Base-by-base conservation (phyloP, 2,329 filamentous ascomycete genomes). In the Aspergillus hortae region DNA sequence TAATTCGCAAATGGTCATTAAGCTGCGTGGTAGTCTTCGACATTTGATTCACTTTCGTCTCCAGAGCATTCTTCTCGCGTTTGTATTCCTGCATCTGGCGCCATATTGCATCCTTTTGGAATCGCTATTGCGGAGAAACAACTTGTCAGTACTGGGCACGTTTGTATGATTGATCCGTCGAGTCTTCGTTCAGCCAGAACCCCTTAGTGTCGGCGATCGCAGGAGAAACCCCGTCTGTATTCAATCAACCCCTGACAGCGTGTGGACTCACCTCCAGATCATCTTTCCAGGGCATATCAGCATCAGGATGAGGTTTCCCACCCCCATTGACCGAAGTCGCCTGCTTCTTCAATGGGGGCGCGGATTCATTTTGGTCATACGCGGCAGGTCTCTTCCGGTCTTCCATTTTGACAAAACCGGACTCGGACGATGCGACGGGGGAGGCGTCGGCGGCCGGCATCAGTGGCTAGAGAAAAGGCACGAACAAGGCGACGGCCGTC, bases 41-140 rank as follows among this genome's bases (percentile, higher is more conserved):
- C 57, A 95, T 77, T 59, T 95, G 89, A 67, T 87, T 87, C 56
- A 96, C 78, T 66, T 89, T 88, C 53, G 84, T 79, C 75, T 97
- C 92, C 56, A 95, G 77, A 38, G 88, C 88, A 52, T 82, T 80
- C 69, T 91, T 92, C 69, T 95, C 90, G 62, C 94, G 86, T 75
- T 95, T 96, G 74, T 95, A 96, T 74, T 97, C 94, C 68, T 91
- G 89, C 91, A 99, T 96, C 75, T 96, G 92, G 53, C 95, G 90
- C 65, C 89, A 87, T 69, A 99, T 96, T 58, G 94, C 94, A 77
- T 96, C 94, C 76, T 97, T 99, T 75, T 92, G 89, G 66, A 88
- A 94, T 68, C 88, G 85, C 90, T 95, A 63, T 71, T 55, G 35
- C 49, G 54, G 54, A 41, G 51, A 48, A 56, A 46, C 69, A 63